These are phyloP conservation scores for Claviceps sp. DNA, from an alignment of 2,329 filamentous ascomycete genomes.

Conservation along the genomic window DNA sequence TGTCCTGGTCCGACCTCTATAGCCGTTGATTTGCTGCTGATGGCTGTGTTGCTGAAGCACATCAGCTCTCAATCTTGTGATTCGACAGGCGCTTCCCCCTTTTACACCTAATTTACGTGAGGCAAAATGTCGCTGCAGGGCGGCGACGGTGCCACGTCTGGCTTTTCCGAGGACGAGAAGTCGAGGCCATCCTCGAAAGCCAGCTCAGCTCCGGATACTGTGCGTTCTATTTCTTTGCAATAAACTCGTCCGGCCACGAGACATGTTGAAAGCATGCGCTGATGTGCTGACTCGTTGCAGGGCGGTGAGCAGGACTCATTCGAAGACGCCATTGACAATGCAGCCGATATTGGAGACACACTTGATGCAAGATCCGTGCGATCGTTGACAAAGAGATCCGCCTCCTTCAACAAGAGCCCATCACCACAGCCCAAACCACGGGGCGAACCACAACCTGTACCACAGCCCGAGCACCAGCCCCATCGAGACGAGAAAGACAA, in stretches of 20 bases:
- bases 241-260: not conserved
- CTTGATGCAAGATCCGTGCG: constrained; percentile 50
- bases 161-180: constrained; percentile 11
- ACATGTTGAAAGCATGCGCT: not conserved
- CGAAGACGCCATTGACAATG: constrained; percentile 64
- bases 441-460: no score
- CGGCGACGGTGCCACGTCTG: constrained; percentile 16
- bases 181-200: constrained; percentile 18
- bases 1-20: not conserved
- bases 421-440: constrained; percentile 4
- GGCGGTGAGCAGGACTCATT: constrained; percentile 37
- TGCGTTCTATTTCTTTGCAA: constrained; percentile 10
- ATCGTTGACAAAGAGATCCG: constrained; percentile 43
- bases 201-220: constrained; percentile 16
- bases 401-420: constrained; percentile 21
- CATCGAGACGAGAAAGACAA: not conserved
- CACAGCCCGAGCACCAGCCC: not conserved
- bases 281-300: constrained; percentile 13
- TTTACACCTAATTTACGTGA: constrained; percentile 4
- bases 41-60: constrained; percentile 7
- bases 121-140: constrained; percentile 22
- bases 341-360: constrained; percentile 40
- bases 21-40: constrained; percentile 1
- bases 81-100: not conserved
- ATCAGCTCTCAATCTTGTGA: not conserved